A percentile compares a stretch with the other conserved stretches of the same genome.
These are phyloP conservation scores for Cystobasidium ongulense DNA, from an alignment of 768 basidiomycete species.

Conservation along the genomic window DNA sequence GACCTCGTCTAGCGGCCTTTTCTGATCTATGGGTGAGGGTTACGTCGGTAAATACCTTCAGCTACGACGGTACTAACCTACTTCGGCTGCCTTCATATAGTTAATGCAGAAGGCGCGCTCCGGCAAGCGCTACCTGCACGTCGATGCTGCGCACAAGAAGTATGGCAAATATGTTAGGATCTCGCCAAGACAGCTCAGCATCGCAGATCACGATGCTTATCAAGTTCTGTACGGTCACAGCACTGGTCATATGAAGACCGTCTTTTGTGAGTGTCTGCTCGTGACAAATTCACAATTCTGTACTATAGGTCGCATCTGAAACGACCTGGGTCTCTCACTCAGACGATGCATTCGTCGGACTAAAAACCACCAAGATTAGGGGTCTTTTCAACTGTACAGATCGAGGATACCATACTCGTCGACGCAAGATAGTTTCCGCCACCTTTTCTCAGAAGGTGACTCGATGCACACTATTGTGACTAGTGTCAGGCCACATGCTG, in stretches of 20 bases:
- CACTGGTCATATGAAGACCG: constrained; percentile 68
- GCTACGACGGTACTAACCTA: not conserved
- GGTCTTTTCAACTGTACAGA: constrained; percentile 43
- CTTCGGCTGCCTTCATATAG: not conserved
- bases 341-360: constrained; percentile 57
- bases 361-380: constrained; percentile 48
- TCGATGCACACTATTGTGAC: no score
- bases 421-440: constrained; percentile 74
- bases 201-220: constrained; percentile 70
- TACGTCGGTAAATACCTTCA: not conserved
- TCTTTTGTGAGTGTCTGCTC: constrained; percentile 56
- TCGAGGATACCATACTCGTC: constrained; percentile 62
- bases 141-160: constrained; percentile 65
- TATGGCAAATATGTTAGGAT: constrained; percentile 52
- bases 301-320: not conserved
- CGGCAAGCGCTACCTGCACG: constrained; percentile 65
- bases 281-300: not conserved
- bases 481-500: no score
- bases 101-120: constrained; percentile 57
- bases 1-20: constrained; percentile 49
- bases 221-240: constrained; percentile 71
- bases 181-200: constrained; percentile 67
- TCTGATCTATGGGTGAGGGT: constrained; percentile 5
- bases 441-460: constrained; percentile 34
- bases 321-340: not conserved